Percentiles rank a stretch among this genome's conserved stretches.
phyloP scores from a whole-genome alignment of 2,329 filamentous ascomycete species.

The Fusarium palustre region DNA sequence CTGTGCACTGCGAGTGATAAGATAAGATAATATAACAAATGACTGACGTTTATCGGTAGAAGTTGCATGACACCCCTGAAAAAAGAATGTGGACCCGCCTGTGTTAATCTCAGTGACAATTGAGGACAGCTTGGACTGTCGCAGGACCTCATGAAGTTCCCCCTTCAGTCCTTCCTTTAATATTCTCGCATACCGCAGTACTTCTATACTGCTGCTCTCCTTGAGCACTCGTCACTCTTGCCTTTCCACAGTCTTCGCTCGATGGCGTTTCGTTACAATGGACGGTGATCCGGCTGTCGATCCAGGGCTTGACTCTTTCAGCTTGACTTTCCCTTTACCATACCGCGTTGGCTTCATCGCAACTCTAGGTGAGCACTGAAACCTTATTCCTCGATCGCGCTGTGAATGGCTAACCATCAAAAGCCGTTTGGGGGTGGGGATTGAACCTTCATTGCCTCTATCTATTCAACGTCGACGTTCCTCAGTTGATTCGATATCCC shows the following conservation, averaged over 20 bases:
- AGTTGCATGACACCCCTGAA: constrained; percentile 39
- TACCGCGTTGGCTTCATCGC: constrained; percentile 89
- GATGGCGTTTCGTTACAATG: constrained; percentile 60
- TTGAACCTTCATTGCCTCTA: constrained; percentile 90
- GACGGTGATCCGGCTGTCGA: constrained; percentile 80
- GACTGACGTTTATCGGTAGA: constrained; percentile 16
- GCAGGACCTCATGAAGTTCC: constrained; percentile 37
- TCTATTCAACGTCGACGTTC: constrained; percentile 85
- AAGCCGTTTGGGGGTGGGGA: constrained; percentile 96
- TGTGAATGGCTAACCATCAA: constrained; percentile 20
- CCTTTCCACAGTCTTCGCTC: constrained; percentile 13
- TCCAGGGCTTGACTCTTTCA: constrained; percentile 83
- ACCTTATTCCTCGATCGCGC: neutral
- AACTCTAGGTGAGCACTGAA: constrained; percentile 74
- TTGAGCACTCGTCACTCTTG: constrained; percentile 3
- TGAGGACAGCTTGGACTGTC: constrained; percentile 46
- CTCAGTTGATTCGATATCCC: constrained; percentile 87
- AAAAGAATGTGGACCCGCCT: constrained; percentile 32
- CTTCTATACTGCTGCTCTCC: constrained; percentile 9
- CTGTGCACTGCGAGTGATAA: no score
- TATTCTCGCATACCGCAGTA: neutral
- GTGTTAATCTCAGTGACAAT: constrained; percentile 34
- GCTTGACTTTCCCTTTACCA: constrained; percentile 85
- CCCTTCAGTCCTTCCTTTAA: constrained; percentile 31
- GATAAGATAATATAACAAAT: neutral